phyloP scores from a whole-genome alignment of 805 yeast genomes.

The Candida dendrica region DNA sequence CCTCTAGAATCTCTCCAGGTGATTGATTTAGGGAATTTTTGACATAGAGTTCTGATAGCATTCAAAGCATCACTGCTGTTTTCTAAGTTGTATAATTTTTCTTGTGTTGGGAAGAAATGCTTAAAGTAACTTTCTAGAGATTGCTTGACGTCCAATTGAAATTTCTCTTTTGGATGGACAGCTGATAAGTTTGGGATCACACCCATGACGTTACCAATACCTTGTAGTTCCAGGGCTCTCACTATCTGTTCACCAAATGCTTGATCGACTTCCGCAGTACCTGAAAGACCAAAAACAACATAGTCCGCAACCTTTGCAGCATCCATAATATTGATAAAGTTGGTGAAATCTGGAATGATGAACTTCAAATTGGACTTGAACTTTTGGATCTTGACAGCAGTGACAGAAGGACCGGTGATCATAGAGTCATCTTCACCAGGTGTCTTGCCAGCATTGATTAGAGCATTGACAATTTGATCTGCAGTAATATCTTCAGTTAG shows the following conservation, averaged over 20 bases:
- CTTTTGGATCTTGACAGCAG: constrained; percentile 45
- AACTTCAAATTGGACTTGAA: constrained; percentile 71
- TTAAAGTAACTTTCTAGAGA: constrained; percentile 59
- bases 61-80: constrained; percentile 60
- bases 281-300: constrained; percentile 85
- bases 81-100: constrained; percentile 69
- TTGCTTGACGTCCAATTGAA: constrained; percentile 62
- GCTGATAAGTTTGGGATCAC: constrained; percentile 67
- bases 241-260: constrained; percentile 82
- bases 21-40: constrained; percentile 76
- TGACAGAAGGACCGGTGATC: constrained; percentile 39
- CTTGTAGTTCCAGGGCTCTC: constrained; percentile 86
- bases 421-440: constrained; percentile 26
- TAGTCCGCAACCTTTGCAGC: constrained; percentile 86
- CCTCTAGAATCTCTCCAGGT: constrained; percentile 94
- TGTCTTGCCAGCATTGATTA: constrained; percentile 34
- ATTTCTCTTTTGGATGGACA: constrained; percentile 64
- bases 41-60: constrained; percentile 71
- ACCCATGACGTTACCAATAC: constrained; percentile 76
- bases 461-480: constrained; percentile 42
- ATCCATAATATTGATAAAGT: constrained; percentile 68
- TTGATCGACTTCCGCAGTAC: constrained; percentile 72
- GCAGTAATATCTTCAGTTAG: constrained; percentile 66
- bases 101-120: constrained; percentile 78
- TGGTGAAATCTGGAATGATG: constrained; percentile 62